Evolutionary conservation across 441 rosid genomes (phyloP).

Genomic region (Eugenia klotzschiana): DNA sequence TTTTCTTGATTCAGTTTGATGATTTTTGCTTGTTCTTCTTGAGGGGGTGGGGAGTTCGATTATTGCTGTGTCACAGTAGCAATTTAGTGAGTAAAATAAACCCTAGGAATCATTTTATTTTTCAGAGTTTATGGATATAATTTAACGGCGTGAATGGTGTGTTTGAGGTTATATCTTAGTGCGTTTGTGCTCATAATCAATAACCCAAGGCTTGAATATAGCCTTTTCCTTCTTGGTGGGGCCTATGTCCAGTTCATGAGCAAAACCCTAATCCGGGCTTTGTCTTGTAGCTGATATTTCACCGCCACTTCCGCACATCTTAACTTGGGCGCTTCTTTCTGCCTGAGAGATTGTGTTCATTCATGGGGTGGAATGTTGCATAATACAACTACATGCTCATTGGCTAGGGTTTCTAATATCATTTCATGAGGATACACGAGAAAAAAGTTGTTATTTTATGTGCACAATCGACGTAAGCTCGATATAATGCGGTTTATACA

Average conservation of each 20-base stretch:
- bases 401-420: constrained; percentile 39
- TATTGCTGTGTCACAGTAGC: background rate
- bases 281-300: constrained; percentile 5
- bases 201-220: background rate
- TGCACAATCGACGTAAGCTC: constrained; percentile 7
- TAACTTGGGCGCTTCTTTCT: background rate
- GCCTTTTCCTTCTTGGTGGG: background rate
- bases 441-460: constrained; percentile 45
- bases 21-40: background rate
- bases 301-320: constrained; percentile 10
- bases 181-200: background rate
- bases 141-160: background rate
- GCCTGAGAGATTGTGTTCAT: background rate
- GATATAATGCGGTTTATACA: background rate
- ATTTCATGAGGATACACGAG: constrained; percentile 1
- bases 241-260: constrained; percentile 3
- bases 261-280: constrained; percentile 46
- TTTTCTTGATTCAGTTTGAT: background rate
- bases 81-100: background rate
- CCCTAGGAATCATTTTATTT: background rate
- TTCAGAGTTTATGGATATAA: background rate
- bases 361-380: background rate
- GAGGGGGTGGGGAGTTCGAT: background rate
- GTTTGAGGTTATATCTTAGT: constrained; percentile 1
- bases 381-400: background rate